phyloP scores from a whole-genome alignment of 352 stramenopile genomes.

The Phytopythium cucurbitacearum region DNA sequence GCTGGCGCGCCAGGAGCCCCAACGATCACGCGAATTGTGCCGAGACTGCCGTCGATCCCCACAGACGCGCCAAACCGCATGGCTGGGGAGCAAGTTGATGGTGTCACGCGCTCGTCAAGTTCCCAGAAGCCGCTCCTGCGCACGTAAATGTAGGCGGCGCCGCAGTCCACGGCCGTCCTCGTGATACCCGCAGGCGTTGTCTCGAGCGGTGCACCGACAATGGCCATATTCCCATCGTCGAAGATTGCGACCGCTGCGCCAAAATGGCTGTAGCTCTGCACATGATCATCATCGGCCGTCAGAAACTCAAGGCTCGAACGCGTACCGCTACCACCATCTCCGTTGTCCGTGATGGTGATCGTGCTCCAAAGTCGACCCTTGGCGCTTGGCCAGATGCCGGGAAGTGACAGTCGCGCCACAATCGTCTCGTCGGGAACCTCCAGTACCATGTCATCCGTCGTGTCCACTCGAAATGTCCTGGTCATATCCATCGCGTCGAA shows the following conservation, averaged over 20 bases:
- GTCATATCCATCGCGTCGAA: constrained; percentile 50
- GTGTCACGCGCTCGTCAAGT: constrained; percentile 36
- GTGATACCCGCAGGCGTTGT: constrained; percentile 14
- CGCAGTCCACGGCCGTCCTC: constrained; percentile 28
- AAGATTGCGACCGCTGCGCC: constrained; percentile 57
- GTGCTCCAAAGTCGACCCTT: constrained; percentile 83
- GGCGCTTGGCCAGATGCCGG: constrained; percentile 90
- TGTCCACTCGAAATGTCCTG: constrained; percentile 76
- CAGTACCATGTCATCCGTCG: constrained; percentile 87
- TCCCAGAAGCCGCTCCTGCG: constrained; percentile 66
- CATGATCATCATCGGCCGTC: constrained; percentile 18
- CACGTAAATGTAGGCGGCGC: constrained; percentile 67
- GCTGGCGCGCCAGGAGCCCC: constrained; percentile 52
- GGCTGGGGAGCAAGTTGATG: constrained; percentile 5
- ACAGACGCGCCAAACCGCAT: constrained; percentile 70
- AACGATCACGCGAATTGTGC: constrained; percentile 53
- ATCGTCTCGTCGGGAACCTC: constrained; percentile 91
- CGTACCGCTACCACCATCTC: constrained; percentile 83
- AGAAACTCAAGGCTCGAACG: constrained; percentile 62
- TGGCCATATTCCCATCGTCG: constrained; percentile 56
- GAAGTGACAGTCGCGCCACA: constrained; percentile 87
- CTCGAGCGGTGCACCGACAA: constrained; percentile 58
- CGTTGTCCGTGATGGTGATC: constrained; percentile 90
- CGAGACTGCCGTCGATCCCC: constrained; percentile 62
- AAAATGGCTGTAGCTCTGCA: constrained; percentile 42